Base-by-base conservation (phyloP, 768 basidiomycete species). In the Suillus decipiens region DNA sequence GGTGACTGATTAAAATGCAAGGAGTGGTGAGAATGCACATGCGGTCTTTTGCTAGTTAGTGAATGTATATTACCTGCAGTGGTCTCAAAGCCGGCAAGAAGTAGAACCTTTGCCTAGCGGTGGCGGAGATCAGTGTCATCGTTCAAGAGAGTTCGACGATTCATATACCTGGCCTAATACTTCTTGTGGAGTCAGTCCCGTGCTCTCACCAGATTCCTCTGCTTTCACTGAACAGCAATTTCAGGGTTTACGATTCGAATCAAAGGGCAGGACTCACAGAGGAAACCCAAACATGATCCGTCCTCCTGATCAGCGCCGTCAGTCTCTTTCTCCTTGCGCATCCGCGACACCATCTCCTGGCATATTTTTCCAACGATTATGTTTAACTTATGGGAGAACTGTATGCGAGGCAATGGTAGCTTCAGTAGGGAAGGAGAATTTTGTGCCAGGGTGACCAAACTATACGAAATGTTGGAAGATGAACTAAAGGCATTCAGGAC, bases 341-440 rank as follows among this genome's bases (percentile, higher is more conserved):
- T 69, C 55, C 70, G 73, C 12, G 64, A 69, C 11, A 82, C 68
- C 54, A 82, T 66, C 10, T 67, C 67, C 2, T 71, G 66, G 24
- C 77, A 73, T 28, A 81, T 77, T n/a, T 75, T 70, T 5, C 66
- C 72, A 71, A 79, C 72, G 47, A 67, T 72, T 6, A 64, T 54
- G 8, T 75, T 73, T 34, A 81, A 59, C 28, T 65, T 71, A 47
- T 64, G 55, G 17, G 73, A 41, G 4, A 75, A 63, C 8, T 62
- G 71, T 14, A 64, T 62, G 22, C 71, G 67, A 12, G 68, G 54
- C 2, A 74, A 75, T 0, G 80, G 81, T 17, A 81, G 36, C 17
- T 62, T 71, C 34, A 72, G 42, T 24, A 80, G 36, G 41, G 68
- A 58, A 3, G 79, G 80, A 55, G 79, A 69, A 5, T 61, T 41